Percentiles rank a stretch among this genome's conserved stretches.
These are phyloP conservation scores for Candida nanaspora DNA, from an alignment of 805 yeast species.

Conservation along the genomic window DNA sequence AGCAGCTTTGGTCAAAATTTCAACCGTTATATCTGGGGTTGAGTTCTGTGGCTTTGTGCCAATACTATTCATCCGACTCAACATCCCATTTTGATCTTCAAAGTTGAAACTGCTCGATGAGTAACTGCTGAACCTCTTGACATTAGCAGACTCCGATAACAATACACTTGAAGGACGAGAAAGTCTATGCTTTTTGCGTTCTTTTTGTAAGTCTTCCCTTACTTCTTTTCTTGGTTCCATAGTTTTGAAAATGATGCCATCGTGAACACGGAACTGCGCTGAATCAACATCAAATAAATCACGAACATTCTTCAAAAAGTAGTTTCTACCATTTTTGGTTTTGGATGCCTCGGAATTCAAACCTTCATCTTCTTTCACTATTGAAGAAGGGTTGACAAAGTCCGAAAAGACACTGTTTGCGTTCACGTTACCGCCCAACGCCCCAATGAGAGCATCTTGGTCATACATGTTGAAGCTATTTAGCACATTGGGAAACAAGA, in stretches of 20 bases:
- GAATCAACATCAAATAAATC: constrained; percentile 60
- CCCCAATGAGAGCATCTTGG: constrained; percentile 43
- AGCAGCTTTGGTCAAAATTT: constrained; percentile 46
- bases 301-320: constrained; percentile 46
- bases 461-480: constrained; percentile 54
- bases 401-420: constrained; percentile 10
- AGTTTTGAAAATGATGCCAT: constrained; percentile 55
- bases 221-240: constrained; percentile 25
- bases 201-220: constrained; percentile 8
- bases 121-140: constrained; percentile 26
- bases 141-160: constrained; percentile 22
- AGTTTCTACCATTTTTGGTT: constrained; percentile 28
- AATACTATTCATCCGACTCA: too few species aligned
- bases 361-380: constrained; percentile 5
- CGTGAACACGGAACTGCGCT: constrained; percentile 46
- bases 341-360: too few species aligned
- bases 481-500: constrained; percentile 51
- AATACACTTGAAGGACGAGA: constrained; percentile 28
- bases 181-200: not conserved
- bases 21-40: constrained; percentile 6
- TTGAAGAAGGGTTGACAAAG: constrained; percentile 9
- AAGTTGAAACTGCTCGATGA: constrained; percentile 27
- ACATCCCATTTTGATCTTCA: too few species aligned
- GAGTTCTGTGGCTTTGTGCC: too few species aligned
- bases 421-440: constrained; percentile 35